phyloP scores from a whole-genome alignment of 169 alveolate genomes.

The Eimeria sp. region DNA sequence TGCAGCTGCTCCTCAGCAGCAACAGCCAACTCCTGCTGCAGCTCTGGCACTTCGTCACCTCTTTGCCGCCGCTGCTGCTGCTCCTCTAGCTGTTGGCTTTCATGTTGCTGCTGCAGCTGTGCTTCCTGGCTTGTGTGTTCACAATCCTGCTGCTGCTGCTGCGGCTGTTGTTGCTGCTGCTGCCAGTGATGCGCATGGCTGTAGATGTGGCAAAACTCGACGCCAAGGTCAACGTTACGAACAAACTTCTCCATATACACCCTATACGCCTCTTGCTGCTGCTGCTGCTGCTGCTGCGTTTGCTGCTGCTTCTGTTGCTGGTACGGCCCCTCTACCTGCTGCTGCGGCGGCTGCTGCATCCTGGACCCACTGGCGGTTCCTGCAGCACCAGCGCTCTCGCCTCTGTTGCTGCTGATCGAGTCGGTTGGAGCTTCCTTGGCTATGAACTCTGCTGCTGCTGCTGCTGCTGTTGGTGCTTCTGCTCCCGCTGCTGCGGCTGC shows the following conservation, averaged over 20 bases:
- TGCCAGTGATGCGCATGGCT: conserved; percentile 31
- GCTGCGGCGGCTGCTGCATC: not conserved
- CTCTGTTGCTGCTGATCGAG: conserved; percentile 7
- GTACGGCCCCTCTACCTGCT: not conserved
- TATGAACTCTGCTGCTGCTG: not conserved
- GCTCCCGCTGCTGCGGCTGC: not conserved
- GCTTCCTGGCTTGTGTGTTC: no score
- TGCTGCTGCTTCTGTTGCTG: not conserved
- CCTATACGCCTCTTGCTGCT: not conserved
- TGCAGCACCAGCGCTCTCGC: not conserved
- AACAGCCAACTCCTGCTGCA: no score
- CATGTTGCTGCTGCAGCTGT: no score
- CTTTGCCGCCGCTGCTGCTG: no score
- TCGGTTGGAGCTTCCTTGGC: not conserved
- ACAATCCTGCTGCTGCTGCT: not conserved
- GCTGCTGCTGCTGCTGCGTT: no score
- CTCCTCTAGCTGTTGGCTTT: no score
- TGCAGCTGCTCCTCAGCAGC: not conserved
- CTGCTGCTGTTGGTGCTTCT: conserved; percentile 1
- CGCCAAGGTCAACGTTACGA: not conserved
- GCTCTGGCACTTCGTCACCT: no score
- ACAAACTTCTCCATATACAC: not conserved
- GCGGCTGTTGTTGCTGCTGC: conserved; percentile 23
- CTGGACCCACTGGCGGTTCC: not conserved
- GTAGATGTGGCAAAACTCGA: not conserved